phyloP scores from a whole-genome alignment of 139 green algal species.

The Limnomonas spitsbergensis region DNA sequence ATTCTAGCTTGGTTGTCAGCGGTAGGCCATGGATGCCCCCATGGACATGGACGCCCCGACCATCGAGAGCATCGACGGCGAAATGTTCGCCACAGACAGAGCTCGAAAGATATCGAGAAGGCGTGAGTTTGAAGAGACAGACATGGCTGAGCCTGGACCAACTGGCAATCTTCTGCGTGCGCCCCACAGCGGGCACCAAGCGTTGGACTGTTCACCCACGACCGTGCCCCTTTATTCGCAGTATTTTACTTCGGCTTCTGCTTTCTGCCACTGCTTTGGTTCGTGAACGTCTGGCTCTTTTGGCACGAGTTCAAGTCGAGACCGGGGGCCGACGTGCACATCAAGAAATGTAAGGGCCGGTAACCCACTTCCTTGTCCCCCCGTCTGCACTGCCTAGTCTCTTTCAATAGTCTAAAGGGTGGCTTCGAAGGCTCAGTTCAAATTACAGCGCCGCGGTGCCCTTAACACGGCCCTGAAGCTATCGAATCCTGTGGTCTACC shows the following conservation, averaged over 20 bases:
- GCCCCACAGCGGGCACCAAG: not conserved
- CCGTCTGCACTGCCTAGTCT: too few species aligned
- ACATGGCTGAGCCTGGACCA: too few species aligned
- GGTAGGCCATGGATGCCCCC: too few species aligned
- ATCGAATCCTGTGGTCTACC: too few species aligned
- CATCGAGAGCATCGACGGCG: not conserved
- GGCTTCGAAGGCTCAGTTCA: too few species aligned
- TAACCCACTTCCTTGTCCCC: too few species aligned
- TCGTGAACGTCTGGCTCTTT: constrained; percentile 10
- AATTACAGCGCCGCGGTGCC: too few species aligned
- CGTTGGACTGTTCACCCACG: not conserved
- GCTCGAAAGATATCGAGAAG: not conserved
- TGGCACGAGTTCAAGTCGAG: constrained; percentile 6
- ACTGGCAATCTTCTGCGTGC: not conserved
- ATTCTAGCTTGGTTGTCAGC: too few species aligned
- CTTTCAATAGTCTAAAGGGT: too few species aligned
- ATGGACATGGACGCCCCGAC: not conserved
- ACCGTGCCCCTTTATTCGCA: not conserved
- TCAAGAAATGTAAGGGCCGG: constrained; percentile 16
- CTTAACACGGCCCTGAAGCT: too few species aligned
- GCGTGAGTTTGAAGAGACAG: not conserved
- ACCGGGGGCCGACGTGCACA: not conserved
- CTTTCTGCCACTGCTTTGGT: constrained; percentile 13
- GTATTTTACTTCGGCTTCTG: constrained; percentile 14
- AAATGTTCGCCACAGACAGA: not conserved